These are phyloP conservation scores for Mycena metata DNA, from an alignment of 768 basidiomycete species.

Conservation along the genomic window DNA sequence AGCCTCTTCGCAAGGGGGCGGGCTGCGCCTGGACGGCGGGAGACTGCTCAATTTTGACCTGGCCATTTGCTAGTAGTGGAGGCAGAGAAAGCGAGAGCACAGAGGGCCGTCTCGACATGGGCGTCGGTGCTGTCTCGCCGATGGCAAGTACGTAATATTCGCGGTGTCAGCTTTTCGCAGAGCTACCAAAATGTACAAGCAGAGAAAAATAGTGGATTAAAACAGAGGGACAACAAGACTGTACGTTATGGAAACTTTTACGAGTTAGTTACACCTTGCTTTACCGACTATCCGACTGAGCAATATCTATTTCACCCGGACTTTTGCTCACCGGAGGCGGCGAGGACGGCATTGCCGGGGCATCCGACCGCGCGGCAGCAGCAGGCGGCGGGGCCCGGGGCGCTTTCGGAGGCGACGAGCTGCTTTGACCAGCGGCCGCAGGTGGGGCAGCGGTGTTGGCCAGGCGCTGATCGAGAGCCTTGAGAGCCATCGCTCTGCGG, in stretches of 20 bases:
- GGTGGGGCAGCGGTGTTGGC: constrained; percentile 71
- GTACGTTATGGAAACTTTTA: constrained; percentile 32
- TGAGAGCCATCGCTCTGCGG: constrained; percentile 91
- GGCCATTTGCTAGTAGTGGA: constrained; percentile 43
- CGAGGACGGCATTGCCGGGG: constrained; percentile 44
- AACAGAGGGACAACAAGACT: constrained; percentile 17
- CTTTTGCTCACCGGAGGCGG: constrained; percentile 50
- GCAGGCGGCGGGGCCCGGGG: constrained; percentile 51
- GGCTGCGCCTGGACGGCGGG: constrained; percentile 10
- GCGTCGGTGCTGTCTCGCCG: constrained; percentile 14
- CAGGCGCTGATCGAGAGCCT: constrained; percentile 94
- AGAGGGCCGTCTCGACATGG: constrained; percentile 47
- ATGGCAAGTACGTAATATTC: constrained; percentile 25
- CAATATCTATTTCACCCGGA: constrained; percentile 51
- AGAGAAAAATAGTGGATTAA: constrained; percentile 19
- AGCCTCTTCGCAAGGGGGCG: constrained; percentile 17
- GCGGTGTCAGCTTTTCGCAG: too few species aligned
- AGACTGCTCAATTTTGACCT: constrained; percentile 36
- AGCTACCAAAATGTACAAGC: too few species aligned
- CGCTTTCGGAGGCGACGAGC: constrained; percentile 45
- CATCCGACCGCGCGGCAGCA: constrained; percentile 51
- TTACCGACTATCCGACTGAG: constrained; percentile 51
- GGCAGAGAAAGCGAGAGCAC: constrained; percentile 39
- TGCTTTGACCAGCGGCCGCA: constrained; percentile 52
- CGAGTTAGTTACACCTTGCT: constrained; percentile 32